Base-by-base conservation (phyloP, 2,329 filamentous ascomycete genomes). In the Fusarium veterinarium region DNA sequence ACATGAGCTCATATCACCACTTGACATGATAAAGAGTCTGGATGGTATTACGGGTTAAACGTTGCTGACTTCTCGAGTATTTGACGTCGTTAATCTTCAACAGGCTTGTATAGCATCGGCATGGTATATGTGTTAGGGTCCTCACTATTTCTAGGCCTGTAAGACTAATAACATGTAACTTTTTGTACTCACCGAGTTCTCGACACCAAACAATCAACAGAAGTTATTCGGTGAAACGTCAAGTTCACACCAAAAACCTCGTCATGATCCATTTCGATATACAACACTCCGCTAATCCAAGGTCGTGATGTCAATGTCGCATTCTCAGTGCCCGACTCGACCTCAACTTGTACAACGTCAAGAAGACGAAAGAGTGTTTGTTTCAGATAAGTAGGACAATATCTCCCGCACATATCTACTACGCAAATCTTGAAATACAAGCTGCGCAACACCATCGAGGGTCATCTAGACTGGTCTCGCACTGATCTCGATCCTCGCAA, bases 401-500 rank as follows among this genome's bases (percentile, higher is more conserved):
- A 12, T 35, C 12, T 33, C 31, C 31, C 20, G 6, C 20, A 16
- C 37, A 35, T 25, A 12, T 51, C 28, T n/a, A 14, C 16, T 17
- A 37, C n/a, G 20, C 17, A 25, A 11, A n/a, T 4, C 12, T 19
- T 8, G 14, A 17, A 8, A 51, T 10, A 37, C 28, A 49, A 52
- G 33, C 13, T 49, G 19, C 25, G 17, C 13, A 55, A 23, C 35
- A 20, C 13, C 20, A 19, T 51, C 19, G 9, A 44, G 37, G 59
- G 19, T 40, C 30, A 35, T 61, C 25, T 20, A 23, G 37, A 30
- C 28, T 20, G 25, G 33, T 37, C 23, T 46, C 31, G 35, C 28
- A 56, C 52, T 42, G 30, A 70, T 71, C 67, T 71, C 67, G 61
- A 71, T 71, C 61, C 8, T 37, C 35, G 23, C 37, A 58, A 67